phyloP scores from a whole-genome alignment of 1,139 yeast genomes.

The Kurtzmaniella quercitrusa region DNA sequence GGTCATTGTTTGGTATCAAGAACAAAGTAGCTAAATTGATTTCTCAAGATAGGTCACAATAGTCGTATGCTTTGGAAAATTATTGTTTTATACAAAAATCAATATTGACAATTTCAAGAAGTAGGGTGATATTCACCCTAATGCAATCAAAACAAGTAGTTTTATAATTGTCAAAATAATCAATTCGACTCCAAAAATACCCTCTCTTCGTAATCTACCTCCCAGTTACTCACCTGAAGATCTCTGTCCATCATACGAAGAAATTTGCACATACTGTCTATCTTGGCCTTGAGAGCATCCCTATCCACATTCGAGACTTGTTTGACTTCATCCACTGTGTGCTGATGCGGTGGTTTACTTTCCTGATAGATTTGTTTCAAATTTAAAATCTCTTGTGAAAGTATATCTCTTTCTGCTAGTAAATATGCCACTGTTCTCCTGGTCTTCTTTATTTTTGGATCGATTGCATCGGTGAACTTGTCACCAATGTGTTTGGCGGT shows the following conservation, averaged over 20 bases:
- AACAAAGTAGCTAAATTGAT: neutral
- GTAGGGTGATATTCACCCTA: neutral
- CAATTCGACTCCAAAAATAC: constrained; percentile 13
- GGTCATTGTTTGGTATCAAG: neutral
- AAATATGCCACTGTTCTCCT: neutral
- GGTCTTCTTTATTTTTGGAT: neutral
- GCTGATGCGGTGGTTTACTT: neutral
- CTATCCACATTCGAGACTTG: neutral
- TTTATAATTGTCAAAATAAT: constrained; percentile 8
- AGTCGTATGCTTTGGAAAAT: no score
- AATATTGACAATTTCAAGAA: neutral
- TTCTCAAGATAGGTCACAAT: no score
- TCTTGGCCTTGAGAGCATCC: neutral
- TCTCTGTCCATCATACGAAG: neutral
- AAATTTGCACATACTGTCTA: constrained; percentile 2
- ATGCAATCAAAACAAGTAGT: neutral
- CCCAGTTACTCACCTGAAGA: constrained; percentile 1
- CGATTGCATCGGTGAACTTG: neutral
- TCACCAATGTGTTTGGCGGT: neutral
- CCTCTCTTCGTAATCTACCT: neutral
- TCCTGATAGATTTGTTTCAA: neutral
- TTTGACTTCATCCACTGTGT: neutral
- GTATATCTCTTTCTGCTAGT: neutral
- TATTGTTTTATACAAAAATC: no score
- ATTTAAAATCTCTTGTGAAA: neutral